Conservation (phyloP, 805 yeast genomes). For the Maudiozyma serrabonitensis region DNA sequence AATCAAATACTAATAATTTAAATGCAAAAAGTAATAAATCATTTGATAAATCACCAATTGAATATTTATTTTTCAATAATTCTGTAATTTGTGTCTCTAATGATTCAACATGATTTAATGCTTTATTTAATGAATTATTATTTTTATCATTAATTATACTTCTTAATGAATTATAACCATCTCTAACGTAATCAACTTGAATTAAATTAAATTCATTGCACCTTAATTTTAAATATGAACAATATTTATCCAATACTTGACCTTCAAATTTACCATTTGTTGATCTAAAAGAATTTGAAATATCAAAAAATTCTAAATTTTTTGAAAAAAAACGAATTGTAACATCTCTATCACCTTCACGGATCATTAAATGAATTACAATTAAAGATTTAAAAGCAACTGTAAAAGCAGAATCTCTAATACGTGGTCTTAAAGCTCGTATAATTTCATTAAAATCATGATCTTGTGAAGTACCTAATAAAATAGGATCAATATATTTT, state of each 20-base stretch:
- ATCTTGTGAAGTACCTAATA: conserved; percentile 36
- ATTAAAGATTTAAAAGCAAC: conserved; percentile 78
- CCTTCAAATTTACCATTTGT: conserved; percentile 29
- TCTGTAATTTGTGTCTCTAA: conserved; percentile 76
- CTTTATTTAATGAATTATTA: conserved; percentile 52
- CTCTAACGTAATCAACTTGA: conserved; percentile 69
- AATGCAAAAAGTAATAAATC: conserved; percentile 80
- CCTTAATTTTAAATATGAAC: conserved; percentile 58
- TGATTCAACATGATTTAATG: conserved; percentile 72
- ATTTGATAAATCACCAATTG: conserved; percentile 72
- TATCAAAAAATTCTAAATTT: conserved; percentile 43
- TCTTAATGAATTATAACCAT: conserved; percentile 43
- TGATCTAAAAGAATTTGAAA: conserved; percentile 27
- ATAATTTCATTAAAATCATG: conserved; percentile 57
- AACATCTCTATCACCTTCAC: conserved; percentile 82
- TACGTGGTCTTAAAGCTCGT: conserved; percentile 48
- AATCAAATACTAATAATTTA: conserved; percentile 80
- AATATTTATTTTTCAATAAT: conserved; percentile 61
- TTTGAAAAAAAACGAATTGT: conserved; percentile 50
- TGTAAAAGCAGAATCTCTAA: conserved; percentile 83
- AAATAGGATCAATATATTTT: conserved; percentile 88
- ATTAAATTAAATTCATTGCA: conserved; percentile 60
- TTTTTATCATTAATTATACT: conserved; percentile 35
- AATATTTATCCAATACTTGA: conserved; percentile 51
- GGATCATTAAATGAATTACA: conserved; percentile 80